Conservation (phyloP, 495 filamentous ascomycete genomes). For the Aspergillus panamensis region DNA sequence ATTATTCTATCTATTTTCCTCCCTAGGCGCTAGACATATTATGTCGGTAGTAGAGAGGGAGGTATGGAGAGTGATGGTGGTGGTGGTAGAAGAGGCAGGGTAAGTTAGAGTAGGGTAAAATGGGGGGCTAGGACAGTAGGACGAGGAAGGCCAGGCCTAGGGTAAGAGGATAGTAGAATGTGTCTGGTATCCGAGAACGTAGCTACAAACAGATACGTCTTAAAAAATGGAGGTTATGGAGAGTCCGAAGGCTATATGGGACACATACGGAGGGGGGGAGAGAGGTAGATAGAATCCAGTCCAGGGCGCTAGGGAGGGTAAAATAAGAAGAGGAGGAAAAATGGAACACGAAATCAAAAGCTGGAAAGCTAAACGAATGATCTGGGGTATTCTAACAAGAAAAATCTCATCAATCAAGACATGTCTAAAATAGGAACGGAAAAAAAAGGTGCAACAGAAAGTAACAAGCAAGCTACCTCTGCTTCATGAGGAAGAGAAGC, state of each 20-base stretch:
- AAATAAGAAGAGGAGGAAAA: background rate
- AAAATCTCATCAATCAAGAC: slow-evolving; percentile 1
- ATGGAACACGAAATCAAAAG: background rate
- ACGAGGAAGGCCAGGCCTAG: no score
- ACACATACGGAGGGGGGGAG: no score
- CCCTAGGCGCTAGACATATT: background rate
- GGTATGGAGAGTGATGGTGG: background rate
- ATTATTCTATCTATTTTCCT: background rate
- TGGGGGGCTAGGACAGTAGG: no score
- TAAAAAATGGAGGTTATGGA: no score
- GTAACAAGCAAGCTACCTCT: background rate
- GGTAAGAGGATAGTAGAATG: no score
- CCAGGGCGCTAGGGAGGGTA: background rate
- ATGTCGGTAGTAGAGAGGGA: background rate
- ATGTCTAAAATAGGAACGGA: slow-evolving; percentile 9
- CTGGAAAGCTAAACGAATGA: slow-evolving; percentile 9
- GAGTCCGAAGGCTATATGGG: no score
- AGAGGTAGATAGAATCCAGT: no score
- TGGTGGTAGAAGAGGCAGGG: background rate
- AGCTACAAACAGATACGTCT: no score
- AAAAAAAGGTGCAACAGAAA: background rate
- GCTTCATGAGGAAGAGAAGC: no score
- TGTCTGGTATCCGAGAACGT: no score
- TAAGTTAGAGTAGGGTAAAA: background rate
- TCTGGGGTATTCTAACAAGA: slow-evolving; percentile 20